Evolutionary conservation across 192 early-diverging fungal genomes (phyloP), one percentile per base, ranked within the genome.

Genomic region (Jimgerdemannia flammicorona): DNA sequence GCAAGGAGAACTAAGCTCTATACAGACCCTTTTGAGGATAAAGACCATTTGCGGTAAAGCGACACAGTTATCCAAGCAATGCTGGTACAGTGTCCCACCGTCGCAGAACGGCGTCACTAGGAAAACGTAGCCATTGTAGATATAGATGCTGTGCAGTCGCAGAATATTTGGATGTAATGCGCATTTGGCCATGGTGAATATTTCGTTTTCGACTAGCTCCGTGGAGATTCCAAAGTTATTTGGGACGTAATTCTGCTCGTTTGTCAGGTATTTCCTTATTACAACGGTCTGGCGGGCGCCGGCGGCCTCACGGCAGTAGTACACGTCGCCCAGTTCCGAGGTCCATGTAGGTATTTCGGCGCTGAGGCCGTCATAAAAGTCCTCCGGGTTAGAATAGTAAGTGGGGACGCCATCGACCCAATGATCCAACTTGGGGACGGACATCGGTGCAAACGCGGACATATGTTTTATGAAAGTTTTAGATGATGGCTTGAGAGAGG

Each of bases 181-280:
- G 14, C 81, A 82, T 49, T 76, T 75, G 43, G 81, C 78, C 81
- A 82, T 78, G 66, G 81, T 75, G 65, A 78, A 82, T 18, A 82
- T 82, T 71, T 82, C 81, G 67, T 82, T 82, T 67, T 82, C 81
- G 7, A 82, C 81, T 10, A 82, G 75, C 41, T 82, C 81, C 59
- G 75, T 78, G 44, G 81, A 77, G 74, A 82, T 82, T 18, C 78
- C 75, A 76, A 82, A 82, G 64, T 74, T 78, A 41, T 78, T 71
- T 8, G 72, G 72, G 29, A 70, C 67, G 14, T 79, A 65, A 29
- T 64, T 49, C 54, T 82, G 75, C 74, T 78, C 77, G n/a, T 78
- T 77, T 6, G 14, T 14, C 20, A 76, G 70, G 40, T 82, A 82
- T 70, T 29, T 29, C 1, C 29, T 29, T 0, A 29, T 29, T 29